Evolutionary conservation across 129 eudicot genomes (phyloP), one percentile per base, ranked within the genome.

Genomic region (Lactuca sativa): DNA sequence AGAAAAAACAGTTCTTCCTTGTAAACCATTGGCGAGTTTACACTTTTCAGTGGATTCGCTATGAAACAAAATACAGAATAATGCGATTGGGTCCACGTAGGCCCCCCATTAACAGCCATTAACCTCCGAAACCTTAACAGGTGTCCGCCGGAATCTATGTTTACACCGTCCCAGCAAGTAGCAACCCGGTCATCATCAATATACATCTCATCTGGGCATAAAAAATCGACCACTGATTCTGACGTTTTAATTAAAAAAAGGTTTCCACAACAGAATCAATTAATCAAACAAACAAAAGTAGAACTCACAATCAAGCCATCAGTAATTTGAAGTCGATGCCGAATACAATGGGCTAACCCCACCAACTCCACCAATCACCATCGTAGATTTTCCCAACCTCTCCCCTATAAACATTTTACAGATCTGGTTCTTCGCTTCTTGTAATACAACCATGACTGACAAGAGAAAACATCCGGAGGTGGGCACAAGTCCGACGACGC

Each of bases 321-420:
- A 61, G 69, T 76, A 59, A 76, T 76, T 69, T 76, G 57, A 66
- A 56, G 33, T 41, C 59, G 47, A 66, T 3, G 5, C 52, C 58
- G 18, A 37, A 76, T 59, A 78, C 82, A 62, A 79, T 73, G 83
- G 83, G 83, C 95, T 81, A 68, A 65, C 79, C 71, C 88, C 56
- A 85, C 76, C 92, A 78, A 88, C 75, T 76, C 85, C 82, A 77
- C 59, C 64, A 37, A 15, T 69, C 38, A n/a, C 9, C 41, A 1
- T 57, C 38, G 41, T 58, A n/a, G 4, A 36, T 74, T 44, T 14
- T 63, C 63, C 57, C 72, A 64, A 55, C 57, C 44, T 9, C 38
- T 62, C 56, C 56, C 13, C 73, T 82, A 63, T 62, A 62, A 66
- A 61, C 30, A 11, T 17, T 52, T 31, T 18, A 5, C 25, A 66